A percentile compares a stretch with the other conserved stretches of the same genome.
Conservation (phyloP, 805 yeast species). For the Saturnispora dispora region DNA sequence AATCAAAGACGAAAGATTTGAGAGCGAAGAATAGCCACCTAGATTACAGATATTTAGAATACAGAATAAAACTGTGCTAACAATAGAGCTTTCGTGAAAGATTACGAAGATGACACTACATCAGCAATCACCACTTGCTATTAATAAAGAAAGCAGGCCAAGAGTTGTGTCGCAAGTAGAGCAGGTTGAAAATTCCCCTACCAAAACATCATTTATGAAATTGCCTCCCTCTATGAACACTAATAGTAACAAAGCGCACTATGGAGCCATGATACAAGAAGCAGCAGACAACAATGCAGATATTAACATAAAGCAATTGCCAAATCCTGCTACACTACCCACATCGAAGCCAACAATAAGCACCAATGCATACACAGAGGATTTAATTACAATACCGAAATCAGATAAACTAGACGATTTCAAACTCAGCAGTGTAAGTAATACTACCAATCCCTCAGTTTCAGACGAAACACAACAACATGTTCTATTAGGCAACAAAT, state of each 20-base stretch:
- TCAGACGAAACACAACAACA: background rate
- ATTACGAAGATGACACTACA: background rate
- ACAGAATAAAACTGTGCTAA: background rate
- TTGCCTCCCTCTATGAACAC: background rate
- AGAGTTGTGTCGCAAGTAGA: slow-evolving; percentile 6
- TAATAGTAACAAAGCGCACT: background rate
- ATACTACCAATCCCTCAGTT: background rate
- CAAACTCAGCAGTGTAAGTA: background rate
- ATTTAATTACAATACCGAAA: background rate
- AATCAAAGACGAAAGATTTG: background rate
- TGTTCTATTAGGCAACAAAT: background rate
- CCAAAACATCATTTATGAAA: slow-evolving; percentile 5
- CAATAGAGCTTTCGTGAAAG: background rate
- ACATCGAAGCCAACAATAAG: background rate
- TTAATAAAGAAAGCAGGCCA: background rate
- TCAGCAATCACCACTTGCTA: background rate
- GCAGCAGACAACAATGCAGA: background rate
- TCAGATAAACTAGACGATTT: background rate
- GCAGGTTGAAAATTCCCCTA: slow-evolving; percentile 4
- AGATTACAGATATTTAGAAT: background rate
- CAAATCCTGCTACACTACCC: slow-evolving; percentile 2
- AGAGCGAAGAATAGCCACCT: background rate
- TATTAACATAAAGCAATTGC: background rate
- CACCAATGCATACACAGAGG: background rate
- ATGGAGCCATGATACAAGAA: background rate